Conservation (phyloP, 2,329 filamentous ascomycete genomes). For the Keithomyces neogunnii region DNA sequence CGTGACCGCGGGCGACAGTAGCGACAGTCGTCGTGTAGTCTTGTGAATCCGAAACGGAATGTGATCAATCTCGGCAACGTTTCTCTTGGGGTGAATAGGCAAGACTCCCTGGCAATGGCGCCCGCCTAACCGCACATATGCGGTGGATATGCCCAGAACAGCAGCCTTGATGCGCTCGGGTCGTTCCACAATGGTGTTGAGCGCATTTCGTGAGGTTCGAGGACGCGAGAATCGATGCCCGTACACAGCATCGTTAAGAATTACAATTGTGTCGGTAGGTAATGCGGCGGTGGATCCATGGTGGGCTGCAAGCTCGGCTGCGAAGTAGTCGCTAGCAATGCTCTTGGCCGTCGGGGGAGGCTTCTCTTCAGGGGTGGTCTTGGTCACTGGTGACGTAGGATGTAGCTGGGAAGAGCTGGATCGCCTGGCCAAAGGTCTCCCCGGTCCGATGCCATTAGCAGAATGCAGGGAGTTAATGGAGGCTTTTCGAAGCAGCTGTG, state of each 20-base stretch:
- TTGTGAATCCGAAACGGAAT: constrained; percentile 81
- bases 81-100: constrained; percentile 55
- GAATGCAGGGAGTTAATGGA: constrained; percentile 51
- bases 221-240: constrained; percentile 86
- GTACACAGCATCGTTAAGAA: constrained; percentile 91
- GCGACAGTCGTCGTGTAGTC: constrained; percentile 60
- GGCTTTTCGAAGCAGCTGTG: constrained; percentile 44
- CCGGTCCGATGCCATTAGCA: constrained; percentile 29
- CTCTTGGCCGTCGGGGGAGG: constrained; percentile 39
- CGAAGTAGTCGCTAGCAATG: constrained; percentile 61
- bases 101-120: constrained; percentile 64
- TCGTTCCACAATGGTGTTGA: constrained; percentile 82
- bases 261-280: constrained; percentile 60
- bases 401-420: constrained; percentile 37
- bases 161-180: constrained; percentile 84
- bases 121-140: constrained; percentile 84
- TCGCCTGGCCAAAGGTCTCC: constrained; percentile 35
- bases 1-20: constrained; percentile 71
- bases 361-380: constrained; percentile 19
- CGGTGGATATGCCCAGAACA: constrained; percentile 72
- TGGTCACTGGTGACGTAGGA: constrained; percentile 27
- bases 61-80: constrained; percentile 43
- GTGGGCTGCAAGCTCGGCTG: constrained; percentile 58
- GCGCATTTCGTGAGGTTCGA: constrained; percentile 59
- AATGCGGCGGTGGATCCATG: constrained; percentile 34